Base-by-base conservation (phyloP, 225 moss, liverwort and hornwort genomes). In the Physcomitrellopsis africana region DNA sequence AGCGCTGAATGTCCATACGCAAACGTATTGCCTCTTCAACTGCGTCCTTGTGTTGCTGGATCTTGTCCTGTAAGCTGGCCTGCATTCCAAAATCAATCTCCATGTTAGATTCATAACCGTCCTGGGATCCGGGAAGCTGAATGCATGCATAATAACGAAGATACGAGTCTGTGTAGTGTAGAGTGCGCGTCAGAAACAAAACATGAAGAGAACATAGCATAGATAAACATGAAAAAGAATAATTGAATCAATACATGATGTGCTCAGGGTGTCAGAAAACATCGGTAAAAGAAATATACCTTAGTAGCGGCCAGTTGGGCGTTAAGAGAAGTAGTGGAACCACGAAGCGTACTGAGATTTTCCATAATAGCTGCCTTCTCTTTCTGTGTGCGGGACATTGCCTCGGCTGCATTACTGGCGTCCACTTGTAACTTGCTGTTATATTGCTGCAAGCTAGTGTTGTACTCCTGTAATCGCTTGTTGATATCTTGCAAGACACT, bases 331-430 rank as follows among this genome's bases (percentile, higher is more conserved):
- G 94, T 91, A 27, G 94, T 81, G 41, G 89, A 91, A 51, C 97
- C 97, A 51, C 97, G 92, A 12, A 97, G 91, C 10, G 97, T 91
- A 81, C 97, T 97, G 52, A 97, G 73, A 49, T 90, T 94, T 63
- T 97, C 97, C 97, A 97, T 97, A 23, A 97, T 97, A 10, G 94
- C 89, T 62, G 93, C 94, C 54, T 97, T 97, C 82, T 97, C 97
- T 51, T 94, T 94, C 3, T 92, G 91, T 56, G 89, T 91, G 54
- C 93, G 88, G 3, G 92, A 87, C 41, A 86, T 89, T 9, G 91
- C 91, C 79, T 97, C 97, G 0, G 93, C 97, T 23, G 93, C 83
- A 70, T 86, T 81, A 73, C 90, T 88, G 17, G 94, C 87, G 54
- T 97, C 97, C 6, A 82, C 91, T 83, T 97, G 97, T 60, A 97